phyloP scores from a whole-genome alignment of 2,329 filamentous ascomycete genomes.

The Anthostomella pinea region DNA sequence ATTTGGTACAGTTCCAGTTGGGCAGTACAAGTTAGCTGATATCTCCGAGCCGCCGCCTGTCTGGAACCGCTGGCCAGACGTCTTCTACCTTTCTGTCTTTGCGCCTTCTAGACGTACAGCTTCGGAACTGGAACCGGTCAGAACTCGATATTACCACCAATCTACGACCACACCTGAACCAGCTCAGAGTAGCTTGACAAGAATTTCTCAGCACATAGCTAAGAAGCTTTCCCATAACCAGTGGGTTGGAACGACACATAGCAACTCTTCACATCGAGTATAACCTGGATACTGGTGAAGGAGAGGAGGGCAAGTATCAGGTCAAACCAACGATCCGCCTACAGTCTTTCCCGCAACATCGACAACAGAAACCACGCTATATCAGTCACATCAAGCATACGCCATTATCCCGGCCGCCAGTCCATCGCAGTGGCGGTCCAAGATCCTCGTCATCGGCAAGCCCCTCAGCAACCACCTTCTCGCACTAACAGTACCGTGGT shows the following conservation, averaged over 20 bases:
- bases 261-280: conserved; percentile 9
- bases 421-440: conserved; percentile 39
- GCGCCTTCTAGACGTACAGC: conserved; percentile 18
- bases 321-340: too few species aligned
- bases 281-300: conserved; percentile 9
- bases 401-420: conserved; percentile 2
- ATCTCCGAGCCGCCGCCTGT: conserved; percentile 27
- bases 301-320: too few species aligned
- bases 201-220: conserved; percentile 15
- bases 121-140: conserved; percentile 18
- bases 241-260: conserved; percentile 3
- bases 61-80: conserved; percentile 23
- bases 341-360: conserved; percentile 1
- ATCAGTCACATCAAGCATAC: too few species aligned
- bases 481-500: conserved; percentile 29
- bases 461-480: conserved; percentile 31
- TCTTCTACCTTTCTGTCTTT: conserved; percentile 19
- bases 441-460: conserved; percentile 29
- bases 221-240: conserved; percentile 8
- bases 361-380: conserved; percentile 4
- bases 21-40: conserved; percentile 30
- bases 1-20: conserved; percentile 26
- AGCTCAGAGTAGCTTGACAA: conserved; percentile 11
- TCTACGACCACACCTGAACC: too few species aligned
- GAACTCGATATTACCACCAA: conserved; percentile 6